A percentile compares a stretch with the other conserved stretches of the same genome.
Conservation (phyloP, 78 protist genomes). For the Dictyostelium firmibasis region DNA sequence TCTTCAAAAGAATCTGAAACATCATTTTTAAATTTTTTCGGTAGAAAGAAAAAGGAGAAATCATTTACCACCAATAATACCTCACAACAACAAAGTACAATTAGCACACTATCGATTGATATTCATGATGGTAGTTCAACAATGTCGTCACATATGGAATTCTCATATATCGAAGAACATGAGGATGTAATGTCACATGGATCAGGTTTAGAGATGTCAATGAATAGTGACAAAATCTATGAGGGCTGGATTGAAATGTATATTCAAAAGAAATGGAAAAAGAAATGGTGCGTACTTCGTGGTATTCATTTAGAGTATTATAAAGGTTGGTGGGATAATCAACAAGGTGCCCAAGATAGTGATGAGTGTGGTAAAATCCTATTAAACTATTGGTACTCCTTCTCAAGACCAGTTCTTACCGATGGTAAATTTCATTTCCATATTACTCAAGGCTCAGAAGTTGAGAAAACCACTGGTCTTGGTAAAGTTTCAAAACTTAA, state of each 20-base stretch:
- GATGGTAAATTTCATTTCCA: constrained; percentile 34
- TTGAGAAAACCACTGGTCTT: constrained; percentile 6
- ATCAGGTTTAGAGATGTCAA: not conserved
- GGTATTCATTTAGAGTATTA: constrained; percentile 39
- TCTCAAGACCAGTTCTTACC: not conserved
- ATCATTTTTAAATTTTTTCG: not conserved
- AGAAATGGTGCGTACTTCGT: constrained; percentile 44
- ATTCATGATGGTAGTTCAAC: not conserved
- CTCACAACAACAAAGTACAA: not conserved
- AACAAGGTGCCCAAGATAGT: not conserved
- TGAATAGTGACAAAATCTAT: constrained; percentile 6
- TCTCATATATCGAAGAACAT: not conserved
- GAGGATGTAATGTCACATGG: not conserved
- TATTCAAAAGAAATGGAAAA: constrained; percentile 29
- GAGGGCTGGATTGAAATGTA: constrained; percentile 65
- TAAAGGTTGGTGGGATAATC: constrained; percentile 74
- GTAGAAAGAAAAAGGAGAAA: not conserved
- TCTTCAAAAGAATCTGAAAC: constrained; percentile 14
- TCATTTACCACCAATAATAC: not conserved
- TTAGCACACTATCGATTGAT: not conserved
- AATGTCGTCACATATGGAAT: not conserved
- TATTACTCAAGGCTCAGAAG: constrained; percentile 32
- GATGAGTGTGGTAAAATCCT: constrained; percentile 17
- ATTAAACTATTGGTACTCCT: constrained; percentile 57
- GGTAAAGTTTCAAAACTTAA: constrained; percentile 2